Conservation (phyloP, 2,329 filamentous ascomycete species). For the Beauveria varroae region DNA sequence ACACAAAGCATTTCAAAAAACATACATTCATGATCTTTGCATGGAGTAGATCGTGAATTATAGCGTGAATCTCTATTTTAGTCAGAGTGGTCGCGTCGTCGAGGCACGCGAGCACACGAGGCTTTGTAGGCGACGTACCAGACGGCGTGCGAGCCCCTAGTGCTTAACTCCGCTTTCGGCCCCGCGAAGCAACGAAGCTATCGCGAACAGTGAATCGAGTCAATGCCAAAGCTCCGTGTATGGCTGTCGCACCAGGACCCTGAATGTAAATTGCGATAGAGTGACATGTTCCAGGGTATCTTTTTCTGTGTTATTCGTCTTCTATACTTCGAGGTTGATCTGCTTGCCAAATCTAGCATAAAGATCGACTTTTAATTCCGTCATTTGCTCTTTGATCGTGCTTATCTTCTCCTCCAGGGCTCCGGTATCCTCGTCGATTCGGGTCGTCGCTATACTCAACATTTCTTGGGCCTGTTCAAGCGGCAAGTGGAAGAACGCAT, state of each 20-base stretch:
- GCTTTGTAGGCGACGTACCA: neutral
- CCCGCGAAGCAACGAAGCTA: neutral
- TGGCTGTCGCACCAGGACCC: neutral
- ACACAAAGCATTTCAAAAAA: no score
- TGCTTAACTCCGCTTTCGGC: neutral
- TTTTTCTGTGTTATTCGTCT: constrained; percentile 4
- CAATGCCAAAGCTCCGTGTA: neutral
- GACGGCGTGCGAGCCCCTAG: neutral
- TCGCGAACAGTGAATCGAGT: neutral
- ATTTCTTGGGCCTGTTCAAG: constrained; percentile 82
- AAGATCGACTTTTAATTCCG: constrained; percentile 78
- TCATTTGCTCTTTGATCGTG: constrained; percentile 77
- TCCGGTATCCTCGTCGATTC: constrained; percentile 69
- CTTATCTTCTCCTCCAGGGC: constrained; percentile 70
- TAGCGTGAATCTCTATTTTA: no score
- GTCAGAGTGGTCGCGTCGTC: no score
- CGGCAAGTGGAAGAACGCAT: constrained; percentile 85
- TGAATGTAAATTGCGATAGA: no score
- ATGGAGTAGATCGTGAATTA: no score
- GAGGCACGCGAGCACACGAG: no score
- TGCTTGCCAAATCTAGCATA: constrained; percentile 94
- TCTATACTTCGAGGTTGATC: constrained; percentile 73
- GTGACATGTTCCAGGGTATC: neutral
- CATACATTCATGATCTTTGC: no score
- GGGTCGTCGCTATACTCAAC: constrained; percentile 61